phyloP scores from a whole-genome alignment of 495 filamentous ascomycete species.

The Bombardia bombarda region DNA sequence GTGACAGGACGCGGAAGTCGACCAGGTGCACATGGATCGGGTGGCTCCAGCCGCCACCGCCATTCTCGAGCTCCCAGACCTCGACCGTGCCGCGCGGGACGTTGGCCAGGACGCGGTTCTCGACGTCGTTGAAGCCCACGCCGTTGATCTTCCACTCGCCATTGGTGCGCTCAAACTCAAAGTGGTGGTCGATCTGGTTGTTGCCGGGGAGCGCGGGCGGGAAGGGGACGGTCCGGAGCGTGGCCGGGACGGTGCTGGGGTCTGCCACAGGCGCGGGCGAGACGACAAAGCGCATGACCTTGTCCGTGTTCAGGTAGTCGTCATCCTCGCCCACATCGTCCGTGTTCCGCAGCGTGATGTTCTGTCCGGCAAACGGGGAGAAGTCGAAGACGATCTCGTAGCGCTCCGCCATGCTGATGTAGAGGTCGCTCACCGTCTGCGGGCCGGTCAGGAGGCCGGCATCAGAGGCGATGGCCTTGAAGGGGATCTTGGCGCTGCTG shows the following conservation, averaged over 20 bases:
- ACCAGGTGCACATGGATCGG: constrained; percentile 55
- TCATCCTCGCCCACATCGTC: constrained; percentile 33
- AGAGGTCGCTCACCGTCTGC: constrained; percentile 24
- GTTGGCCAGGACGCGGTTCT: constrained; percentile 43
- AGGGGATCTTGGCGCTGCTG: constrained; percentile 23
- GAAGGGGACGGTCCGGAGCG: constrained; percentile 4
- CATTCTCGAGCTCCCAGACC: constrained; percentile 44
- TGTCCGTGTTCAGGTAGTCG: constrained; percentile 40
- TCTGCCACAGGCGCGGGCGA: constrained; percentile 23
- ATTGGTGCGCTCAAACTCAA: constrained; percentile 36
- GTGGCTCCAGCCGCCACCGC: constrained; percentile 39
- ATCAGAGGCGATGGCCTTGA: constrained; percentile 45
- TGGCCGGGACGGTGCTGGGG: constrained; percentile 7
- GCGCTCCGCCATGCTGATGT: constrained; percentile 47
- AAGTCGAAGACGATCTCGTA: constrained; percentile 52
- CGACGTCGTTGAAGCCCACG: constrained; percentile 39
- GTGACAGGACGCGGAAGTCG: constrained; percentile 44
- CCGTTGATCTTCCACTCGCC: constrained; percentile 45
- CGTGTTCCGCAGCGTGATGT: constrained; percentile 38
- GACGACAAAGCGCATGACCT: constrained; percentile 48
- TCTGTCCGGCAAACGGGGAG: constrained; percentile 34
- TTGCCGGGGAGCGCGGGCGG: constrained; percentile 11
- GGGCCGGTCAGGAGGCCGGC: constrained; percentile 37
- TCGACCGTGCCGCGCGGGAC: constrained; percentile 39
- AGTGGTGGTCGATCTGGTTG: constrained; percentile 27